Conservation (phyloP, 225 moss, liverwort and hornwort species). For the Marchantia paleacea region DNA sequence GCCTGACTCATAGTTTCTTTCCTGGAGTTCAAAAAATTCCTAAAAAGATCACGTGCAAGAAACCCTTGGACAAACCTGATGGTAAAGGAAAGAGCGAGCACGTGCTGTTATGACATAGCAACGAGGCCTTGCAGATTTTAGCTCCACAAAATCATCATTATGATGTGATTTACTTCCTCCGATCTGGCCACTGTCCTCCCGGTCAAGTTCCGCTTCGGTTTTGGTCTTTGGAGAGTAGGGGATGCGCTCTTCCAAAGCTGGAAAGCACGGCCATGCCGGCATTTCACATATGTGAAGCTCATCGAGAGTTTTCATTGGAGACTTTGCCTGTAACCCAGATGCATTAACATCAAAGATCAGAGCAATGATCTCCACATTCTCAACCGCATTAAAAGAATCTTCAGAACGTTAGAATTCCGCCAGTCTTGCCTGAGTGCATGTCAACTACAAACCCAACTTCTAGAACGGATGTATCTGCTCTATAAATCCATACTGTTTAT, state of each 20-base stretch:
- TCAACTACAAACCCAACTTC: too few species aligned
- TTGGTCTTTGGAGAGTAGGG: constrained; percentile 26
- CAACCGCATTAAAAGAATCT: too few species aligned
- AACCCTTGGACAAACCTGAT: constrained; percentile 52
- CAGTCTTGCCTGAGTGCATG: too few species aligned
- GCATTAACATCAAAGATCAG: neutral
- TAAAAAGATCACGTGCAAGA: neutral
- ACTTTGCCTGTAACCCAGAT: constrained; percentile 55
- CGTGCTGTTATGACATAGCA: constrained; percentile 92
- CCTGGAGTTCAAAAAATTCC: too few species aligned
- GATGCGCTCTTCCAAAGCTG: constrained; percentile 52
- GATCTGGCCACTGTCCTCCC: constrained; percentile 17
- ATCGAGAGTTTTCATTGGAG: constrained; percentile 81
- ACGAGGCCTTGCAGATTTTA: constrained; percentile 21
- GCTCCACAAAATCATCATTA: neutral
- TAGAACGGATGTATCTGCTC: too few species aligned
- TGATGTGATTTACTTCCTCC: constrained; percentile 1
- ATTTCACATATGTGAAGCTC: constrained; percentile 84
- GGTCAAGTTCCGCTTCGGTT: constrained; percentile 22
- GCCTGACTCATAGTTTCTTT: too few species aligned
- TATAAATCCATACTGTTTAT: too few species aligned
- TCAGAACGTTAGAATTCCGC: too few species aligned
- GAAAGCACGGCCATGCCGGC: constrained; percentile 80
- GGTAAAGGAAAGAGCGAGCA: constrained; percentile 93
- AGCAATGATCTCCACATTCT: neutral